Base-by-base conservation (phyloP, 2,329 filamentous ascomycete species). In the Trichoderma guizhouense region DNA sequence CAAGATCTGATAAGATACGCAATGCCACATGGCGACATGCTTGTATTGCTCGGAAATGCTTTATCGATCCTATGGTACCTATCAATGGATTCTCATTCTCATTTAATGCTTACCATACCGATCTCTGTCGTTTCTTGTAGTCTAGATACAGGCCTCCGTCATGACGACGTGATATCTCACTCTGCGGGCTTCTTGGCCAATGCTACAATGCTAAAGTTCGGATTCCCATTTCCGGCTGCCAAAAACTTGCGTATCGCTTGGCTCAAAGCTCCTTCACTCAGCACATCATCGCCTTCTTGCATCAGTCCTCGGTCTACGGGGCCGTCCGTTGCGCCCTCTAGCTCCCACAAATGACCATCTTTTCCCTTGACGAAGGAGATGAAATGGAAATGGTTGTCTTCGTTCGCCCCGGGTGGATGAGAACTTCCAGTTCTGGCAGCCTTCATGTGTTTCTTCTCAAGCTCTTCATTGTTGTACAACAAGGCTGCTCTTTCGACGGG, bases 311-410 rank as follows among this genome's bases (percentile, higher is more conserved):
- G 85, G 74, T 93, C 88, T 60, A 95, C 81, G 0, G 93, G 93
- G 0, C 93, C 93, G 76, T 91, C 92, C 63, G 92, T 85, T 26
- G 86, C 81, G 1, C 94, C 94, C 81, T 97, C 93, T 77, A 97
- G 81, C 83, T 97, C 94, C 90, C 92, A 97, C 55, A 97, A 78
- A 70, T 84, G 84, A 7, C 87, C 86, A 69, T 91, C 88, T 75
- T 87, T 85, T 4, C 83, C 84, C 81, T 92, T 94, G 63, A 95
- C 90, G 78, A 95, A 96, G 55, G 92, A 92, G 51, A 97, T 91
- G 77, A 94, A 97, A 79, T 97, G 93, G 74, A 93, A 84, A 58
- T 92, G 91, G 1, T 90, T 84, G 34, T 85, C 84, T 61, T 88
- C 89, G 14, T 90, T 87, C 12, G 89, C 88, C 21, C 83, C 78